Base-by-base conservation (phyloP, 108 stramenopile species). In the Skeletonema potamos region DNA sequence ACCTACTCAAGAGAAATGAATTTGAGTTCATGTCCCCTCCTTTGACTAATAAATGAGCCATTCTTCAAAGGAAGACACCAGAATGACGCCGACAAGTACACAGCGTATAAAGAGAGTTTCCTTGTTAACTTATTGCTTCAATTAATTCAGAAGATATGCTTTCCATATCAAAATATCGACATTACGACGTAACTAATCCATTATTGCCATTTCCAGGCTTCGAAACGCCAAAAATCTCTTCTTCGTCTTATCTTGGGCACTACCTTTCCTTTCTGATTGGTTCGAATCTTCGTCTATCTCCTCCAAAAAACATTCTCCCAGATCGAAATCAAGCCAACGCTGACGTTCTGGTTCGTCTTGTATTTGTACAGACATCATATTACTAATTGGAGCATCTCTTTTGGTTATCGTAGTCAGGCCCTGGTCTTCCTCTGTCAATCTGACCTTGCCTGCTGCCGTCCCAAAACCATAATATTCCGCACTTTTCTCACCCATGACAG, bases 301-400 rank as follows among this genome's bases (percentile, higher is more conserved):
- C 28, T 77, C 76, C 27, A 78, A 46, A 26, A 65, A 32, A 30
- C 77, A 78, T 55, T 78, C 70, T 37, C 77, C 77, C 17, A 78
- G 27, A 78, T 78, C 77, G 60, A 71, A 55, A 12, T 78, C 77
- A 54, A 78, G 70, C 70, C 70, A 78, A 44, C 32, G 41, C 22
- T 60, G 61, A 0, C 55, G 54, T 44, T 44, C 28, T 43, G 28
- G 28, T 37, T 18, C 37, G 22, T 66, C 36, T 8, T 7, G 20
- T 51, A 51, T 51, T 24, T 51, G 48, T 6, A 51, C 20, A 22
- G 18, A 22, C 8, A 51, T 9, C 3, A 2, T 20, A 9, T 51
- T 9, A 18, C 48, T 20, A 51, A 1, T 51, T 51, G 48, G 48
- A 51, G 48, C 6, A 8, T 51, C 48, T 51, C 48, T 51, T 51